phyloP scores from a whole-genome alignment of 2,329 filamentous ascomycete species.

The Penicillium sp. region DNA sequence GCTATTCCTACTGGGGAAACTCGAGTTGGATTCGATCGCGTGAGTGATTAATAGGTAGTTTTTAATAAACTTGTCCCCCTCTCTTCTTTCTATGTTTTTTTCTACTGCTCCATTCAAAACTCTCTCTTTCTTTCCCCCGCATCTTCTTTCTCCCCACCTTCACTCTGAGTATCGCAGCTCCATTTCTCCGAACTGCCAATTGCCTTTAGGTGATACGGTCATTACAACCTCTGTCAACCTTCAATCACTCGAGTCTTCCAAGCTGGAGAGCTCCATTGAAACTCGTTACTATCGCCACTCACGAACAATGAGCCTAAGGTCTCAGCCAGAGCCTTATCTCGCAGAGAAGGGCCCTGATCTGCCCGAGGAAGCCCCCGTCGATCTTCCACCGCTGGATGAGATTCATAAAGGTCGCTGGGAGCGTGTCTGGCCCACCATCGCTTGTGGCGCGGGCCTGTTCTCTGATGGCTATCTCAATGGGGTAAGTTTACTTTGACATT shows the following conservation, averaged over 20 bases:
- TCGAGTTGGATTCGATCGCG: not conserved
- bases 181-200: too few species aligned
- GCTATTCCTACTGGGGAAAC: too few species aligned
- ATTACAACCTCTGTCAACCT: too few species aligned
- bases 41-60: too few species aligned
- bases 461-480: constrained; percentile 90
- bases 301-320: constrained; percentile 5
- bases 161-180: too few species aligned
- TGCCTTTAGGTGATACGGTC: too few species aligned
- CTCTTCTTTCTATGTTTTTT: too few species aligned
- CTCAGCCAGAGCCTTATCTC: constrained; percentile 5
- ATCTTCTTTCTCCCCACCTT: not conserved
- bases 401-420: constrained; percentile 44
- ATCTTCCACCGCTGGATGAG: constrained; percentile 24
- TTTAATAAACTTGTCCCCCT: not conserved
- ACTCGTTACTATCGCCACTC: not conserved
- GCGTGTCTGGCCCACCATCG: constrained; percentile 67
- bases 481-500: constrained; percentile 45
- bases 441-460: constrained; percentile 84
- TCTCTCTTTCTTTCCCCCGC: not conserved
- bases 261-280: not conserved
- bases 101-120: not conserved
- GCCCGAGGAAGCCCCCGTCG: constrained; percentile 12
- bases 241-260: not conserved
- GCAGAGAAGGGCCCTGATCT: constrained; percentile 14